A percentile compares a stretch with the other conserved stretches of the same genome.
Conservation (phyloP, 345 rosid species). For the Populus pruinosa region DNA sequence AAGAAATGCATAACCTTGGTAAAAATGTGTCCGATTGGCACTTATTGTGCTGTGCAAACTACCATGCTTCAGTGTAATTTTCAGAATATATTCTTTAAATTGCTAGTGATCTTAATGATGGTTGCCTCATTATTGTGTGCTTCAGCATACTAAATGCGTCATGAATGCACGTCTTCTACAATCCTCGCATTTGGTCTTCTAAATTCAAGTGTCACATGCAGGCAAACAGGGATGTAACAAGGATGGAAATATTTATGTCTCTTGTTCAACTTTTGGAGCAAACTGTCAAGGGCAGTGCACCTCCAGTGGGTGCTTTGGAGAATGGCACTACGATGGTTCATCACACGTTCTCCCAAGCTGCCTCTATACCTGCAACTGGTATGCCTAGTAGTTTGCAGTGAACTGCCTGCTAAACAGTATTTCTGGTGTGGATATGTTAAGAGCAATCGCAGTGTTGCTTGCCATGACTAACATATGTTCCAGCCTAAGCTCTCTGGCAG, state of each 20-base stretch:
- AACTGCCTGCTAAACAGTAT: constrained; percentile 16
- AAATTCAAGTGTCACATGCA: constrained; percentile 16
- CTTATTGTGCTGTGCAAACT: background rate
- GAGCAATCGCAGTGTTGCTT: constrained; percentile 44
- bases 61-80: background rate
- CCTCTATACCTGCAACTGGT: constrained; percentile 51
- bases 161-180: background rate
- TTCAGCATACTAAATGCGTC: background rate
- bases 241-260: constrained; percentile 91
- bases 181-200: background rate
- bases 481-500: constrained; percentile 28
- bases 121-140: no score
- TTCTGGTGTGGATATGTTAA: constrained; percentile 41
- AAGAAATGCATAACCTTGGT: background rate
- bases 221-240: constrained; percentile 87
- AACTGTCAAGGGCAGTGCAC: constrained; percentile 50
- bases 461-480: constrained; percentile 61
- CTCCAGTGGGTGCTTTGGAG: constrained; percentile 41
- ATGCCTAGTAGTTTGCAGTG: constrained; percentile 45
- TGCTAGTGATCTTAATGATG: background rate
- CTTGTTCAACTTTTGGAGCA: constrained; percentile 80
- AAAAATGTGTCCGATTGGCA: background rate
- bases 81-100: background rate
- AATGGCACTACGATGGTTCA: constrained; percentile 45
- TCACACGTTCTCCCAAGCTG: constrained; percentile 37